Percentiles rank a stretch among this genome's conserved stretches.
These are phyloP conservation scores for Aureobasidium sp. DNA, from an alignment of 2,329 filamentous ascomycete species.

Conservation along the genomic window DNA sequence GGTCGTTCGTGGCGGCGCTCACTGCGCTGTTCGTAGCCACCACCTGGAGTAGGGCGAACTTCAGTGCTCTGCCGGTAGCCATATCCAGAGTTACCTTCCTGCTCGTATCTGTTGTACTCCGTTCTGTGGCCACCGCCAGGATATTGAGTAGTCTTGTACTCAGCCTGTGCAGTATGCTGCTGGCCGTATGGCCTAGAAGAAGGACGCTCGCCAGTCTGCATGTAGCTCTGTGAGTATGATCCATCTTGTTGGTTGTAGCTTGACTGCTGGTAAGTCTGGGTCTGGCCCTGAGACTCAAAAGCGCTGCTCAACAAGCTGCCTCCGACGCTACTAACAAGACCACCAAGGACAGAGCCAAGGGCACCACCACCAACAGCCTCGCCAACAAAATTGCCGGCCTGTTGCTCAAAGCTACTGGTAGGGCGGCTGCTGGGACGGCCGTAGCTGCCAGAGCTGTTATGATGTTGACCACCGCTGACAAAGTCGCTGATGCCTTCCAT, in stretches of 20 bases:
- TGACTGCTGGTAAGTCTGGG: constrained; percentile 46
- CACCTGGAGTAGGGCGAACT: constrained; percentile 44
- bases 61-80: constrained; percentile 55
- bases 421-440: constrained; percentile 36
- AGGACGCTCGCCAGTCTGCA: constrained; percentile 51
- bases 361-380: constrained; percentile 58
- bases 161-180: constrained; percentile 53
- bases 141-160: constrained; percentile 53
- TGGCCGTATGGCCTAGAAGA: constrained; percentile 21
- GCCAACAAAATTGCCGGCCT: constrained; percentile 47
- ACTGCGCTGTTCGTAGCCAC: constrained; percentile 53
- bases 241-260: constrained; percentile 52
- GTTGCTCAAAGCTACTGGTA: constrained; percentile 20
- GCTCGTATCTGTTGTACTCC: constrained; percentile 55
- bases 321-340: constrained; percentile 52
- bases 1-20: constrained; percentile 46
- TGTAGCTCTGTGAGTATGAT: constrained; percentile 54
- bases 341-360: constrained; percentile 63
- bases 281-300: constrained; percentile 41
- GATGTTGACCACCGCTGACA: constrained; percentile 20
- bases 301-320: constrained; percentile 58
- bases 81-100: constrained; percentile 41
- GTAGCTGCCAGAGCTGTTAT: constrained; percentile 10
- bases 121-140: constrained; percentile 50
- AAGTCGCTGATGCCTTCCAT: constrained; percentile 27